Base-by-base conservation (phyloP, 305 asterid species). In the Fraxinus nigra region DNA sequence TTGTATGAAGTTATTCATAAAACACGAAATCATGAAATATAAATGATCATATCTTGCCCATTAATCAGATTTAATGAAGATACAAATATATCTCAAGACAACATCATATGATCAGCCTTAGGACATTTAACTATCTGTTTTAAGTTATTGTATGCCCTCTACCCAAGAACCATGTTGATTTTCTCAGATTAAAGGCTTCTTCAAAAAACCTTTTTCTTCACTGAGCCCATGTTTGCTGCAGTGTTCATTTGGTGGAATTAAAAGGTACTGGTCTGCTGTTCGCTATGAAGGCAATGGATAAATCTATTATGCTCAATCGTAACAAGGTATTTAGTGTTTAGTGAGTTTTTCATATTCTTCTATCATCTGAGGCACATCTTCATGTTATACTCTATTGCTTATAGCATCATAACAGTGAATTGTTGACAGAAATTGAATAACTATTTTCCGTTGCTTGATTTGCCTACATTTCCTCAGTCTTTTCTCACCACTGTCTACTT, bases 241-340 rank as follows among this genome's bases (percentile, higher is more conserved):
- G 99, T 88, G 99, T 97, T 86, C 98, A 97, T 92, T 87, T 97
- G 97, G 99, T 97, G 91, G 98, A 97, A 88, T 87, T 97, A 79
- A 90, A 88, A 78, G 94, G 95, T 70, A 87, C 90, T 8, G 97
- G 93, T 80, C 90, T 88, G 77, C 82, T 93, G 79, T 97, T 90
- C 83, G 99, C 99, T 72, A 97, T 97, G 98, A 97, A 97, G 89
- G 98, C 99, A 80, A 97, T 97, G 99, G 99, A 97, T 80, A 97
- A 97, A 87, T 85, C 97, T 78, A 81, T 93, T 89, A 93, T 97
- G 98, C 86, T 97, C 85, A 92, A 90, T 70, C 97, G 99, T 77
- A 97, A 97, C 88, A 97, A 97, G 98, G 99, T 95, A 78, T 24
- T 37, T 38, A 72, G 73, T 82, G 63, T 48, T 56, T 69, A 72